Evolutionary conservation across 176 grass and related monocot species (phyloP), one percentile per base, ranked within the genome.

Genomic region (Raddia distichophylla): DNA sequence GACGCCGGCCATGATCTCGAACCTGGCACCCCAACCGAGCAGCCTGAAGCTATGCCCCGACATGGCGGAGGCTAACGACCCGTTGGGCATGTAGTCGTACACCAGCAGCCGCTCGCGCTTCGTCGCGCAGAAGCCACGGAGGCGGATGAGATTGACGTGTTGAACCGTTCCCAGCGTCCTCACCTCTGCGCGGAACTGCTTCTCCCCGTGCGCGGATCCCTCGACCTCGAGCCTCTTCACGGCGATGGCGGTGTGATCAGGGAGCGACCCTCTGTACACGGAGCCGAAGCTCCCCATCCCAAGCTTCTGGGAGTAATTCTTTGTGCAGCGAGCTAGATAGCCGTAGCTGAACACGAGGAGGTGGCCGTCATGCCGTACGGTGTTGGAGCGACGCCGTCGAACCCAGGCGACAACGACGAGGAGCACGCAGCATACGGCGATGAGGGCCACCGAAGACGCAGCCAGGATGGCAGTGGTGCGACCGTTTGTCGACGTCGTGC

Each of bases 131-230:
- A 90, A 90, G 34, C 88, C 88, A 19, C 74, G 65, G 4, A 90
- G 79, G 19, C 74, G 66, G 14, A 83, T 80, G 7, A 83, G 76
- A 32, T 87, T 87, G 27, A 86, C 67, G 59, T 90, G 84, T 44
- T 87, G 88, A 63, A 87, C 75, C 18, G 14, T 82, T 3, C 88
- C 79, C 17, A 90, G 65, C 2, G 83, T 86, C 61, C 69, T 73
- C 56, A 90, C 78, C 64, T 90, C 87, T 0, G 82, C 66, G 62
- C 83, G 83, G 75, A 90, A 86, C 75, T 86, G 88, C 72, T 86
- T 90, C 83, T 90, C 88, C 7, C 87, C 87, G 27, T 90, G 88
- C 60, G 61, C 50, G 0, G 35, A 82, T 8, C 88, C 88, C 73
- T 90, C 77, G 2, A 90, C 88, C 73, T 90, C 83, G 2, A 90